A percentile compares a stretch with the other conserved stretches of the same genome.
phyloP scores from a whole-genome alignment of 2,329 filamentous ascomycete genomes.

The Paramyrothecium sp. region DNA sequence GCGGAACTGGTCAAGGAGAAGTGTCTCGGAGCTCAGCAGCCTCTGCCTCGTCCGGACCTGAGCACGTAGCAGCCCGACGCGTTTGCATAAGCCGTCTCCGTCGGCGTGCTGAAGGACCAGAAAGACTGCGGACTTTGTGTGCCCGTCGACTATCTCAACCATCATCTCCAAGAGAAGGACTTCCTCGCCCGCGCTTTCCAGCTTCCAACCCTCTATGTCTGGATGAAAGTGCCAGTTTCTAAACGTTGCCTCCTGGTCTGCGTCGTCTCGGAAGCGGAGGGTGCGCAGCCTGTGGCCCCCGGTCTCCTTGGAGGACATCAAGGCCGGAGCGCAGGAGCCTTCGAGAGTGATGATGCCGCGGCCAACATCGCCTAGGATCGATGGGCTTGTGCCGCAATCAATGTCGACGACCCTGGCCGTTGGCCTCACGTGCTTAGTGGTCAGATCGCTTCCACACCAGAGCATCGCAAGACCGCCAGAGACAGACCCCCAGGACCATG shows the following conservation, averaged over 20 bases:
- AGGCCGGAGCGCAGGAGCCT: constrained; percentile 5
- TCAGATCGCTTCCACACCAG: constrained; percentile 9
- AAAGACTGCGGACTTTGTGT: constrained; percentile 1
- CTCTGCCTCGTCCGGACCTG: neutral
- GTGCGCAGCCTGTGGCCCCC: neutral
- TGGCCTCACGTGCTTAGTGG: constrained; percentile 1
- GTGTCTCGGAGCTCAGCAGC: no score
- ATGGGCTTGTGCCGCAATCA: constrained; percentile 3
- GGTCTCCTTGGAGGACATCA: neutral
- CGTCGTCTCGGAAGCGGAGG: neutral
- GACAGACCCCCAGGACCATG: constrained; percentile 15
- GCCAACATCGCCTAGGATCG: constrained; percentile 5
- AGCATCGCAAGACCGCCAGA: constrained; percentile 5
- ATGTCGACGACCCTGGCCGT: neutral
- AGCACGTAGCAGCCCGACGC: constrained; percentile 5
- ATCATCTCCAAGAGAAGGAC: constrained; percentile 8
- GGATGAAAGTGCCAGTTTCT: constrained; percentile 8
- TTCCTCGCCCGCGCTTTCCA: neutral
- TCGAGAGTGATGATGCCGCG: constrained; percentile 6
- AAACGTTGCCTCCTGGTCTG: neutral
- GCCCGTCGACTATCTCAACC: neutral
- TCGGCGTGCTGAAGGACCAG: constrained; percentile 3
- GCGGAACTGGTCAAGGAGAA: no score
- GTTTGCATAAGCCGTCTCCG: neutral
- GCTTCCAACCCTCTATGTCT: constrained; percentile 2